Conservation (phyloP, 371 early-diverging fungal species). For the Mucor mucedo region DNA sequence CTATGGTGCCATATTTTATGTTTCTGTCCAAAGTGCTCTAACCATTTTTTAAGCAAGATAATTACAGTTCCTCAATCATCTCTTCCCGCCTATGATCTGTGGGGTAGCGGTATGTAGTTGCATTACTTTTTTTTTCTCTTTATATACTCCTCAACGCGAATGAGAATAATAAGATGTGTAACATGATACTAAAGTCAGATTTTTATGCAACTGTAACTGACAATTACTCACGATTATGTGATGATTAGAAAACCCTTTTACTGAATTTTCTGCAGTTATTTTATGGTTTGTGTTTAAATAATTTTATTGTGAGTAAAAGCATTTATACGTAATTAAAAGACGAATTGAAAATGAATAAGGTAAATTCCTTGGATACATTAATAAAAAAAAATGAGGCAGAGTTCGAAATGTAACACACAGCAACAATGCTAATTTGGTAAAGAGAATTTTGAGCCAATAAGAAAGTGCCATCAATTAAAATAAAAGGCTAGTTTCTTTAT, state of each 20-base stretch:
- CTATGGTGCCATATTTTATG: too few relatives aligned
- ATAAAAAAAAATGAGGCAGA: not conserved
- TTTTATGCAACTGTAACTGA: not conserved
- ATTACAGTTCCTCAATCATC: too few relatives aligned
- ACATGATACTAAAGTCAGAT: not conserved
- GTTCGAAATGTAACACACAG: not conserved
- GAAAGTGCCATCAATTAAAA: conserved; percentile 2
- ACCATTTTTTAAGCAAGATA: too few relatives aligned
- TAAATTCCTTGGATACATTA: too few relatives aligned
- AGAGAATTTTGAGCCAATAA: not conserved
- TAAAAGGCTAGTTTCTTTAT: not conserved
- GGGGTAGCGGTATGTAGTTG: too few relatives aligned
- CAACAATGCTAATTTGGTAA: not conserved
- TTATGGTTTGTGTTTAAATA: not conserved
- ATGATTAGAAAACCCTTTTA: not conserved
- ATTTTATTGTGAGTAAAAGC: not conserved
- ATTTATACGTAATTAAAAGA: not conserved
- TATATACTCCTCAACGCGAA: too few relatives aligned
- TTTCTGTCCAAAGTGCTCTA: too few relatives aligned
- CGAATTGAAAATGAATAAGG: too few relatives aligned
- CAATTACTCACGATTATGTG: not conserved
- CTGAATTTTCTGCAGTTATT: too few relatives aligned
- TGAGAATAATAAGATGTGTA: not conserved
- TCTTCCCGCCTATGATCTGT: too few relatives aligned
- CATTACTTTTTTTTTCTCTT: too few relatives aligned